Evolutionary conservation across 2,329 filamentous ascomycete species (phyloP).

Genomic region (Penicillium hordei): DNA sequence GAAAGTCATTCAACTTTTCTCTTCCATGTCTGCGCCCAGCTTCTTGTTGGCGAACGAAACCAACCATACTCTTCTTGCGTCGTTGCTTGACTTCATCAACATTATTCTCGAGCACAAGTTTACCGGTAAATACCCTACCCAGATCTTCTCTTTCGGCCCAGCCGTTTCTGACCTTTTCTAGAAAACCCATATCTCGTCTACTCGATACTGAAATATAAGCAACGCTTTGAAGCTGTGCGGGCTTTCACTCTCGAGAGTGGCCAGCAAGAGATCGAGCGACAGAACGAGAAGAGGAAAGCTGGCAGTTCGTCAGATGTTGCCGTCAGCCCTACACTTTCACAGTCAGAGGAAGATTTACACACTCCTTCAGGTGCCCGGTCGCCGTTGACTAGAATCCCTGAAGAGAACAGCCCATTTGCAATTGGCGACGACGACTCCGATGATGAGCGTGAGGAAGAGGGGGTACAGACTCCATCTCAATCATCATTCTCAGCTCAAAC

Average conservation of each 20-base stretch:
- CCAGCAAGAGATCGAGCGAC: constrained; percentile 83
- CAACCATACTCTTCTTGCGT: constrained; percentile 78
- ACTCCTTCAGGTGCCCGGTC: constrained; percentile 54
- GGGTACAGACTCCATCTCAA: constrained; percentile 59
- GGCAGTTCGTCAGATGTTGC: constrained; percentile 38
- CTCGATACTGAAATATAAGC: constrained; percentile 73
- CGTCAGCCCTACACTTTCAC: constrained; percentile 37
- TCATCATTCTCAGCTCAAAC: constrained; percentile 57
- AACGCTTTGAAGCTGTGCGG: constrained; percentile 79
- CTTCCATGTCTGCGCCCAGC: constrained; percentile 88
- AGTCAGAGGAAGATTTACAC: constrained; percentile 43
- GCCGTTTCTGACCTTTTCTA: constrained; percentile 37
- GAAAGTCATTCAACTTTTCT: constrained; percentile 83
- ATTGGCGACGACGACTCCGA: constrained; percentile 75
- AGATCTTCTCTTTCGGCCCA: neutral
- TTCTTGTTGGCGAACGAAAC: constrained; percentile 90
- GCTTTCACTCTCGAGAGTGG: constrained; percentile 90
- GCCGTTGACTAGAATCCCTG: constrained; percentile 67
- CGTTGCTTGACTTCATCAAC: constrained; percentile 84
- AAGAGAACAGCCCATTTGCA: constrained; percentile 78
- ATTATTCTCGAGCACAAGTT: constrained; percentile 88
- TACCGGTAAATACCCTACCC: constrained; percentile 56
- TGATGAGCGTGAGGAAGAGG: constrained; percentile 58
- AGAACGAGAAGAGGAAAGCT: constrained; percentile 70
- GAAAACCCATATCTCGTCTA: constrained; percentile 82